Evolutionary conservation across 2,329 filamentous ascomycete species (phyloP).

Genomic region (Cladosporium velox): DNA sequence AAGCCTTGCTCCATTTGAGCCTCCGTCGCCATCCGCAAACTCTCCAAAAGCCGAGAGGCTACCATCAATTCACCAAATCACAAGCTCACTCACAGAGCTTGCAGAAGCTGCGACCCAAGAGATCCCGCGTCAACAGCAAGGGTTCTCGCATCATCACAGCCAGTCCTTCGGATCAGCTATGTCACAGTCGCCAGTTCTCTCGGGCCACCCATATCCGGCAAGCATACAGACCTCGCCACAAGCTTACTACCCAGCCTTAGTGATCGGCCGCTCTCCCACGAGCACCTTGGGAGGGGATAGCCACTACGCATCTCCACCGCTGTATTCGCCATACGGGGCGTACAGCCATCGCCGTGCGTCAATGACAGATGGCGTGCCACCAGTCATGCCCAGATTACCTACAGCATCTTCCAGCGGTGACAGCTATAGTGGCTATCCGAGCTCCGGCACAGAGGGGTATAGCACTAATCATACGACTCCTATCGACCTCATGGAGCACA

Average conservation of each 20-base stretch:
- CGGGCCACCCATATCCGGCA: slow-evolving; percentile 28
- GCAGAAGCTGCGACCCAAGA: slow-evolving; percentile 33
- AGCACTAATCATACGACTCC: slow-evolving; percentile 41
- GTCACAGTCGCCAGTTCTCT: slow-evolving; percentile 32
- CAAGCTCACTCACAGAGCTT: slow-evolving; percentile 28
- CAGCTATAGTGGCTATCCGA: slow-evolving; percentile 32
- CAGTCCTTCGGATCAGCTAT: slow-evolving; percentile 35
- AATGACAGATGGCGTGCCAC: slow-evolving; percentile 22
- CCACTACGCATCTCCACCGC: slow-evolving; percentile 31
- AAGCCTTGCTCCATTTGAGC: slow-evolving; percentile 32
- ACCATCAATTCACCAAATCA: slow-evolving; percentile 38
- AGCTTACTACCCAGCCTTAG: slow-evolving; percentile 24
- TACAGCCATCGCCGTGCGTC: slow-evolving; percentile 30
- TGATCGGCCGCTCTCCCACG: slow-evolving; percentile 31
- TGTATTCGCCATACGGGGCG: slow-evolving; percentile 11
- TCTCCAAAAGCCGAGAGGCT: slow-evolving; percentile 33
- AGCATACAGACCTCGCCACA: slow-evolving; percentile 34
- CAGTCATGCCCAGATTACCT: slow-evolving; percentile 29
- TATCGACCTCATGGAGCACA: slow-evolving; percentile 36
- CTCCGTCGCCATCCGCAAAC: slow-evolving; percentile 25
- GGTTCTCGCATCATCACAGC: slow-evolving; percentile 31
- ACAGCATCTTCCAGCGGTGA: slow-evolving; percentile 36
- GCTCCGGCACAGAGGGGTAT: slow-evolving; percentile 37
- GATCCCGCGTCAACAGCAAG: slow-evolving; percentile 24
- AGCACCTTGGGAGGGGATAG: slow-evolving; percentile 30